Percentiles rank a stretch among this genome's conserved stretches.
phyloP scores from a whole-genome alignment of 164 flowering plant species.

The Umbilicus rupestris region DNA sequence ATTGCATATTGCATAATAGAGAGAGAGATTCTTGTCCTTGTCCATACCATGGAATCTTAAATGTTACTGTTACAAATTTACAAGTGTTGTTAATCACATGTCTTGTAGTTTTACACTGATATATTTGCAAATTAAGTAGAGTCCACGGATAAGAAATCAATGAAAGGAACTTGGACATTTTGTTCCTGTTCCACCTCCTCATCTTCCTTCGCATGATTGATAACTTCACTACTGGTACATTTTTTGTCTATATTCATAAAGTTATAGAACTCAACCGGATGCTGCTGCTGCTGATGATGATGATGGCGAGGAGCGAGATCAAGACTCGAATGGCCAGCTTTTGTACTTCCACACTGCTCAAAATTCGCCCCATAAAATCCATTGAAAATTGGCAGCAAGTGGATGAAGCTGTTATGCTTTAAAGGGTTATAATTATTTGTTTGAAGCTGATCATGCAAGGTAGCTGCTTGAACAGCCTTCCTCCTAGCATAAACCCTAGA shows the following conservation, averaged over 20 bases:
- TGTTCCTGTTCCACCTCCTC: slow-evolving; percentile 4
- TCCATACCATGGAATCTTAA: too few species aligned
- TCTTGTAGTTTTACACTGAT: too few species aligned
- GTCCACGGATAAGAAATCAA: slow-evolving; percentile 8
- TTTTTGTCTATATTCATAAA: slow-evolving; percentile 7
- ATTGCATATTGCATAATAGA: too few species aligned
- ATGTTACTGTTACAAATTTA: too few species aligned
- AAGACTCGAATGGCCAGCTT: not conserved
- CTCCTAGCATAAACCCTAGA: slow-evolving; percentile 7
- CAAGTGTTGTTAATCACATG: too few species aligned
- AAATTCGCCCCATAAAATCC: not conserved
- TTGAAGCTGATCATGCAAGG: slow-evolving; percentile 1
- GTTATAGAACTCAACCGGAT: slow-evolving; percentile 8
- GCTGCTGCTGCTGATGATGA: not conserved
- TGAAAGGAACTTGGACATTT: slow-evolving; percentile 1
- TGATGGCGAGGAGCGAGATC: not conserved
- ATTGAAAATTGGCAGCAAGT: slow-evolving; percentile 5
- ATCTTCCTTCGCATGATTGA: slow-evolving; percentile 9
- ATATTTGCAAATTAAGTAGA: not conserved
- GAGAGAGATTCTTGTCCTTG: too few species aligned
- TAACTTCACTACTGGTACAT: not conserved
- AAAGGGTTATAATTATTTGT: not conserved
- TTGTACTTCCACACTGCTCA: not conserved
- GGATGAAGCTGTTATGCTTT: slow-evolving; percentile 2
- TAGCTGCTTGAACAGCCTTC: slow-evolving; percentile 3